A percentile compares a stretch with the other conserved stretches of the same genome.
Evolutionary conservation across 2,329 filamentous ascomycete species (phyloP).

Genomic region (Aspergillus brasiliensis): DNA sequence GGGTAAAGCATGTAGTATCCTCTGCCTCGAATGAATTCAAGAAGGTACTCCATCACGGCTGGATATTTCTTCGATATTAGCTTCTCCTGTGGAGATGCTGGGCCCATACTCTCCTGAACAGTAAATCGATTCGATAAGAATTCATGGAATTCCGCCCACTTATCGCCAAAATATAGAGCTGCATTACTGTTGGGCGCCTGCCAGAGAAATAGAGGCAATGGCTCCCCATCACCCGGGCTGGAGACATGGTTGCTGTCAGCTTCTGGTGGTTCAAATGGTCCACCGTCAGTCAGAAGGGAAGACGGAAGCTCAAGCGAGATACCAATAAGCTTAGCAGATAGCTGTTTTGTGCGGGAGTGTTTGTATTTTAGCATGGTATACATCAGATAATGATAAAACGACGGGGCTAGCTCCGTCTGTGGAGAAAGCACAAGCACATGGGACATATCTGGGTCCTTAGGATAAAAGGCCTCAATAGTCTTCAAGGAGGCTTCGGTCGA

Average conservation of each 20-base stretch:
- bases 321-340: constrained; percentile 65
- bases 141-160: constrained; percentile 82
- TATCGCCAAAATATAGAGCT: constrained; percentile 77
- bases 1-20: constrained; percentile 84
- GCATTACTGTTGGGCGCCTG: constrained; percentile 83
- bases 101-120: constrained; percentile 27
- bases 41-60: constrained; percentile 75
- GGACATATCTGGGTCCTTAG: constrained; percentile 61
- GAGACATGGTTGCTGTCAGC: constrained; percentile 1
- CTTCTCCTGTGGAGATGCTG: constrained; percentile 45
- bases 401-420: constrained; percentile 74
- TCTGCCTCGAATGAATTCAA: constrained; percentile 73
- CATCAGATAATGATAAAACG: constrained; percentile 85
- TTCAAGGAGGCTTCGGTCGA: constrained; percentile 72
- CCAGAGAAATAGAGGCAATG: constrained; percentile 71
- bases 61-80: constrained; percentile 69
- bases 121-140: constrained; percentile 69
- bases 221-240: constrained; percentile 25
- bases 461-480: constrained; percentile 88
- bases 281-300: constrained; percentile 57
- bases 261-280: constrained; percentile 55
- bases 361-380: constrained; percentile 76
- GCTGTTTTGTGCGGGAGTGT: constrained; percentile 61
- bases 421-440: constrained; percentile 86
- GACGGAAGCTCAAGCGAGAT: constrained; percentile 77